Conservation (phyloP, 768 basidiomycete genomes). For the Phlegmacium glaucopus region DNA sequence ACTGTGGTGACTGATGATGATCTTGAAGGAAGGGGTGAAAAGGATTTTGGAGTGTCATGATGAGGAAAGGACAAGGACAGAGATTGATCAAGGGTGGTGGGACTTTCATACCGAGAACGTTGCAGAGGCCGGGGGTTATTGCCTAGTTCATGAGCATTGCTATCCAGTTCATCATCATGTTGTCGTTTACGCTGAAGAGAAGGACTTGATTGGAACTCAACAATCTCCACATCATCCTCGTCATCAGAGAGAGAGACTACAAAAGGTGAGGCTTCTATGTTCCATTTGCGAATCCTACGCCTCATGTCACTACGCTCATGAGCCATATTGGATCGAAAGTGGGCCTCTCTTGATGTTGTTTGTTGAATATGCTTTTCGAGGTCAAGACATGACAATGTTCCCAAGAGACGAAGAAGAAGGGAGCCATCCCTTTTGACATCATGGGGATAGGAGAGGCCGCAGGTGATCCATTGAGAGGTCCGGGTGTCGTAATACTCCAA, state of each 20-base stretch:
- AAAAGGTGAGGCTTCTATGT: background rate
- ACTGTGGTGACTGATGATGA: background rate
- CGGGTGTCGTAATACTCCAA: constrained; percentile 1
- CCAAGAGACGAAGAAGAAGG: background rate
- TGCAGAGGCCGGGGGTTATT: background rate
- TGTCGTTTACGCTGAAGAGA: no score
- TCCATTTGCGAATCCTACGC: background rate
- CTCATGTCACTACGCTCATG: background rate
- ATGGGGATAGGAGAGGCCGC: background rate
- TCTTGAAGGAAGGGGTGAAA: background rate
- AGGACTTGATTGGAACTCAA: no score
- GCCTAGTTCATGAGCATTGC: no score
- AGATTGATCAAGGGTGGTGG: background rate
- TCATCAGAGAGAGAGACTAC: background rate
- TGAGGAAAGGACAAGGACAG: background rate
- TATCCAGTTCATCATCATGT: no score
- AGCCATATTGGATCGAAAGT: background rate
- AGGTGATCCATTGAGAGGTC: background rate
- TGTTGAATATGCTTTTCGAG: background rate
- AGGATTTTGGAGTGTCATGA: background rate
- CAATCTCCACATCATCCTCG: background rate
- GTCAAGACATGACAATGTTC: background rate
- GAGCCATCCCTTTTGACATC: background rate
- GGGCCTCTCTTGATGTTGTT: background rate
- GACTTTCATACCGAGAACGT: background rate